Percentiles rank a stretch among this genome's conserved stretches.
Conservation (phyloP, 768 basidiomycete species). For the Russula earlei region DNA sequence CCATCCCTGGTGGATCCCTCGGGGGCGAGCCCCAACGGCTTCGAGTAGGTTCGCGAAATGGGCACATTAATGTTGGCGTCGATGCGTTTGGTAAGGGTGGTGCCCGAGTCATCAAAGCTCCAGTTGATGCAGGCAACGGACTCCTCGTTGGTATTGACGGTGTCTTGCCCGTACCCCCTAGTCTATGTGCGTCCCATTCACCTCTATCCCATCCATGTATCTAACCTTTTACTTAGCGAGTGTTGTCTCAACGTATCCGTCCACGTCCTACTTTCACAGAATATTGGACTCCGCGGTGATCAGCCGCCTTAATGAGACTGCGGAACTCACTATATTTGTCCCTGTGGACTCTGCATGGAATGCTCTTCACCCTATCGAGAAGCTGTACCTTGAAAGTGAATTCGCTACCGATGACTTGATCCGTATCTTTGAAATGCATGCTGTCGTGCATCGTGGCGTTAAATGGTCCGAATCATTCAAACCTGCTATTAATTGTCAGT, state of each 20-base stretch:
- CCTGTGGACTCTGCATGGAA: conserved; percentile 82
- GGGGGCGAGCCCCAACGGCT: conserved; percentile 77
- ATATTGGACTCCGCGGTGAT: conserved; percentile 56
- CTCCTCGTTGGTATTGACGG: conserved; percentile 62
- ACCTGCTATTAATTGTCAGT: conserved; percentile 45
- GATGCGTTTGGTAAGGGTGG: conserved; percentile 79
- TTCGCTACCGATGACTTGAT: conserved; percentile 75
- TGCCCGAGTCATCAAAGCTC: conserved; percentile 47
- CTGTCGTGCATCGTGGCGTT: conserved; percentile 50
- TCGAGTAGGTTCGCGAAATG: conserved; percentile 45
- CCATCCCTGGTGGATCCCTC: conserved; percentile 70
- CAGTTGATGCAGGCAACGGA: conserved; percentile 61
- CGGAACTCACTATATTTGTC: conserved; percentile 81
- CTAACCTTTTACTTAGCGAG: conserved; percentile 36
- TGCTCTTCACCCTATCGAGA: conserved; percentile 65
- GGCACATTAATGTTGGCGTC: conserved; percentile 51
- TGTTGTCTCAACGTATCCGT: conserved; percentile 47
- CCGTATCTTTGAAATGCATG: conserved; percentile 71
- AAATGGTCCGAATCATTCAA: conserved; percentile 59
- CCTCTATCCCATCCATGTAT: not conserved
- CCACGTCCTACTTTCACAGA: conserved; percentile 64
- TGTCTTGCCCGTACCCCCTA: conserved; percentile 65
- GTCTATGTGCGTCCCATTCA: conserved; percentile 48
- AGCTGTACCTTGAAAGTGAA: conserved; percentile 79
- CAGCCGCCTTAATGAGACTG: conserved; percentile 49